phyloP scores from a whole-genome alignment of 805 yeast species.

The Barnettozyma siamensis region DNA sequence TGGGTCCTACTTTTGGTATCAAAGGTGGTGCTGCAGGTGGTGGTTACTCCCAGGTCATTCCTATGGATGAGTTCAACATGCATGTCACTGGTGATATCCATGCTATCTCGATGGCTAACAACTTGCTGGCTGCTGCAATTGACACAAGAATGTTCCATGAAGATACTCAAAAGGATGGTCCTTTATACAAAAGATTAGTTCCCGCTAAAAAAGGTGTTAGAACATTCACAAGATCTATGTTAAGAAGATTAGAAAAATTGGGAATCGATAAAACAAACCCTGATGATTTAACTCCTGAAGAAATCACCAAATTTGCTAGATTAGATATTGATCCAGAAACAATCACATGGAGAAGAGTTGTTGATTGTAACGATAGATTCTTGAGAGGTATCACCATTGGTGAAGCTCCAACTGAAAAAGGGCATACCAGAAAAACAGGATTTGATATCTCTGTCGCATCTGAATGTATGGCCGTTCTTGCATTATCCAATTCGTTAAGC shows the following conservation, averaged over 20 bases:
- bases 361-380: slow-evolving; percentile 78
- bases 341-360: slow-evolving; percentile 79
- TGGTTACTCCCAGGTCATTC: slow-evolving; percentile 82
- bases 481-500: slow-evolving; percentile 67
- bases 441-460: slow-evolving; percentile 83
- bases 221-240: slow-evolving; percentile 62
- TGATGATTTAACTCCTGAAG: slow-evolving; percentile 65
- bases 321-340: slow-evolving; percentile 74
- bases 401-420: slow-evolving; percentile 77
- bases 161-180: slow-evolving; percentile 64
- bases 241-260: slow-evolving; percentile 57
- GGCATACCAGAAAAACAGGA: slow-evolving; percentile 66
- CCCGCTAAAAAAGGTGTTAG: slow-evolving; percentile 70
- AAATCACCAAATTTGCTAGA: slow-evolving; percentile 56
- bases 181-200: slow-evolving; percentile 68
- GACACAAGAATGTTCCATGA: slow-evolving; percentile 87
- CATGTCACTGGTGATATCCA: slow-evolving; percentile 84
- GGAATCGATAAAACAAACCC: slow-evolving; percentile 70
- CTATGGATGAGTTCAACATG: slow-evolving; percentile 86
- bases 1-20: slow-evolving; percentile 87
- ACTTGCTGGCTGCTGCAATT: slow-evolving; percentile 76
- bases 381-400: slow-evolving; percentile 75
- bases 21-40: slow-evolving; percentile 93
- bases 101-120: slow-evolving; percentile 78
- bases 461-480: slow-evolving; percentile 82